Percentiles rank a stretch among this genome's conserved stretches.
Evolutionary conservation across 768 basidiomycete genomes (phyloP).

Genomic region (Asterophora lycoperdoides): DNA sequence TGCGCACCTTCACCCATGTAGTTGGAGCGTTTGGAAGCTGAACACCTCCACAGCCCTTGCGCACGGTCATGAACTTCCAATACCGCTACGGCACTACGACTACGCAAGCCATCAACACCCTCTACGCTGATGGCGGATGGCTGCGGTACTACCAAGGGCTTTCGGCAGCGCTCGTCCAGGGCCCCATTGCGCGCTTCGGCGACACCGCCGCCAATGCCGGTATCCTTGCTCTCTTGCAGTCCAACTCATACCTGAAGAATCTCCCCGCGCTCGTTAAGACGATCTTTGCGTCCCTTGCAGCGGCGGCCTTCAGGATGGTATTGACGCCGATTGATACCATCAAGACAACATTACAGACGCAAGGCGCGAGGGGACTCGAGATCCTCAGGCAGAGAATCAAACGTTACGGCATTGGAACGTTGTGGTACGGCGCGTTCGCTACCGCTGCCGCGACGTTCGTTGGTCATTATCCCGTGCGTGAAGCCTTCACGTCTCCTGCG

Average conservation of each 20-base stretch:
- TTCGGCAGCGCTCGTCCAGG: slow-evolving; percentile 80
- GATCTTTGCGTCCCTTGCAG: slow-evolving; percentile 69
- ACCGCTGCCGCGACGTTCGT: slow-evolving; percentile 94
- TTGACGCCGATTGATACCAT: slow-evolving; percentile 90
- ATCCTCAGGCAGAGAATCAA: slow-evolving; percentile 68
- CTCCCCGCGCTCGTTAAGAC: slow-evolving; percentile 71
- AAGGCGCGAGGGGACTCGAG: slow-evolving; percentile 64
- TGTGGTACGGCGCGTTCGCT: slow-evolving; percentile 91
- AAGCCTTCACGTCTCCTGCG: background rate
- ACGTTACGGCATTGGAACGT: slow-evolving; percentile 66
- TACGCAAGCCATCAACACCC: slow-evolving; percentile 56
- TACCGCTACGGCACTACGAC: slow-evolving; percentile 84
- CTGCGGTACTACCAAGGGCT: slow-evolving; percentile 88
- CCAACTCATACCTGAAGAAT: slow-evolving; percentile 63
- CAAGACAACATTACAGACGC: slow-evolving; percentile 94
- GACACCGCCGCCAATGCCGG: slow-evolving; percentile 95
- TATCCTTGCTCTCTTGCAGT: slow-evolving; percentile 79
- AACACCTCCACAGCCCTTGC: slow-evolving; percentile 56
- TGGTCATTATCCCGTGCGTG: slow-evolving; percentile 77
- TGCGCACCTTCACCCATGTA: slow-evolving; percentile 12
- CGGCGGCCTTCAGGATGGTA: slow-evolving; percentile 86
- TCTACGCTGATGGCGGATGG: slow-evolving; percentile 78
- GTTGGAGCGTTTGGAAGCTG: slow-evolving; percentile 1
- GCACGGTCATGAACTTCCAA: slow-evolving; percentile 98
- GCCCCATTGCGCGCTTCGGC: slow-evolving; percentile 81